Percentiles rank a stretch among this genome's conserved stretches.
Evolutionary conservation across 352 stramenopile species (phyloP).

Genomic region (Globisporangium yorkense): DNA sequence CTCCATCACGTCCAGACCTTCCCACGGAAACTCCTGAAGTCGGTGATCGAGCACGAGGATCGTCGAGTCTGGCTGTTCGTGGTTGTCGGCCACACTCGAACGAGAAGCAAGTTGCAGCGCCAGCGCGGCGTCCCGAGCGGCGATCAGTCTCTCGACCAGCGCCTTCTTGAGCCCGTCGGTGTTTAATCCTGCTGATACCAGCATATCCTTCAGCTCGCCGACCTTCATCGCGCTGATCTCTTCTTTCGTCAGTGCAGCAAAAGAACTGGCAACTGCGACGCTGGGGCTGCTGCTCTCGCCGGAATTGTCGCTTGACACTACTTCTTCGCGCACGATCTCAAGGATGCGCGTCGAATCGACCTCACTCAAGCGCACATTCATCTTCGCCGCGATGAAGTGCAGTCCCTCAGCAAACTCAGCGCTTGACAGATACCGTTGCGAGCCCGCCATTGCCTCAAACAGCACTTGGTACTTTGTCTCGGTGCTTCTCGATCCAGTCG

Average conservation of each 20-base stretch:
- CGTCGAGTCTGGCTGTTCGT: slow-evolving; percentile 15
- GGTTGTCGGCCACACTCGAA: neutral
- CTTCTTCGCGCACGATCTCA: slow-evolving; percentile 11
- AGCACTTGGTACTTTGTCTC: slow-evolving; percentile 9
- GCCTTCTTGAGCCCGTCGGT: slow-evolving; percentile 45
- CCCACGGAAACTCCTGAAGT: slow-evolving; percentile 76
- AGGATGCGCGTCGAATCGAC: slow-evolving; percentile 4
- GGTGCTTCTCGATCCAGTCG: slow-evolving; percentile 11
- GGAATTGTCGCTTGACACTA: neutral
- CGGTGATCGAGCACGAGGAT: slow-evolving; percentile 64
- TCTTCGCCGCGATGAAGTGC: slow-evolving; percentile 26
- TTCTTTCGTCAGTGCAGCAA: slow-evolving; percentile 20
- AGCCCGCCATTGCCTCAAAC: slow-evolving; percentile 28
- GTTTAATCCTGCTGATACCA: slow-evolving; percentile 22
- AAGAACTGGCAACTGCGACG: slow-evolving; percentile 1
- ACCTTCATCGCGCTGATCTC: slow-evolving; percentile 39
- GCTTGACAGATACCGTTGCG: slow-evolving; percentile 29
- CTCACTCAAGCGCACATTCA: slow-evolving; percentile 16
- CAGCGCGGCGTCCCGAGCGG: slow-evolving; percentile 21
- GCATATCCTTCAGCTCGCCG: slow-evolving; percentile 29
- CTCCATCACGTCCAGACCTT: slow-evolving; percentile 58
- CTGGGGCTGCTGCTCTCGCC: neutral
- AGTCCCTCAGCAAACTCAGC: slow-evolving; percentile 35
- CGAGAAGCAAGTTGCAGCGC: slow-evolving; percentile 3
- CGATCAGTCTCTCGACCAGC: slow-evolving; percentile 33